Base-by-base conservation (phyloP, 306 rosid genomes). In the Mimosa bimucronata region DNA sequence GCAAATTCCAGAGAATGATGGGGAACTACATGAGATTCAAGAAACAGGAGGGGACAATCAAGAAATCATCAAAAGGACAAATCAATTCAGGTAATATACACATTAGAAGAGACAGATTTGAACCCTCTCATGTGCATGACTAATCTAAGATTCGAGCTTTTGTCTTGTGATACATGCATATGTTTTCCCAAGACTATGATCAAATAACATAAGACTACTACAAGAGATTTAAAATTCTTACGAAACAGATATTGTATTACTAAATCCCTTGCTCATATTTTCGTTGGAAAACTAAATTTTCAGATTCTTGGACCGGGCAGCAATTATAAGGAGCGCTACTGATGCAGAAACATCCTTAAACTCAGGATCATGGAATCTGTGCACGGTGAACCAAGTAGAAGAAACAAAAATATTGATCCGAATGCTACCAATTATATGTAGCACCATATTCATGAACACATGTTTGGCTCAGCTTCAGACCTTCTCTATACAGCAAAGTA, bases 391-490 rank as follows among this genome's bases (percentile, higher is more conserved):
- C 71, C 97, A 92, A 83, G 93, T 92, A 21, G 98, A 94, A 88
- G 93, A 94, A 86, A 86, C 97, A 26, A 94, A 94, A 86, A 93
- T 88, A 61, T 58, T 94, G 72, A 79, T 94, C 65, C 88, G 98
- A 75, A 92, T 92, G 97, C 89, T 94, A 14, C 98, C 97, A 38
- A 91, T 94, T 65, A 89, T 94, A 77, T 15, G 91, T 1, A 89
- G 97, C 77, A 94, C 97, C 23, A 86, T 94, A 78, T 90, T 94
- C 64, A 86, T 89, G 91, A 91, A 88, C 77, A 89, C 94, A n/a
- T 94, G 98, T 80, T 66, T 92, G 83, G 98, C 97, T 14, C 97
- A 92, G 48, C 94, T 94, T 78, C 97, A 92, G 66, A 94, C 97
- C 2, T 92, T 92, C 87, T 82, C 93, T 6, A 58, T 94, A 67